Evolutionary conservation across 768 basidiomycete genomes (phyloP), one percentile per base, ranked within the genome.

Genomic region (Boletus barrowsii): DNA sequence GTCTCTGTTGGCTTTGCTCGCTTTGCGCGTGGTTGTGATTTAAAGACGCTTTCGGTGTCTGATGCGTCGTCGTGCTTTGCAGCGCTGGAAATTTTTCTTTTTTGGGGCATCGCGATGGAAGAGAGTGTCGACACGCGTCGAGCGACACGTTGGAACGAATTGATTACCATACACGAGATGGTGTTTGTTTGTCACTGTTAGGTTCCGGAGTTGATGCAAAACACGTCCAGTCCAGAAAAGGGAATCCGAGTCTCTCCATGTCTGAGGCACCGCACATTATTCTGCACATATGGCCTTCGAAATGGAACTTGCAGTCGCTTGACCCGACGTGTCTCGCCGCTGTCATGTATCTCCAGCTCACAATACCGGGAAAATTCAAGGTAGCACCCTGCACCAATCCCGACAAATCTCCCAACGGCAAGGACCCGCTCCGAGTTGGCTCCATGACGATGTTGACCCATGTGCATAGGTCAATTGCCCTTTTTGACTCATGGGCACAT

Each of bases 321-420:
- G 87, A 92, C 52, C 80, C 87, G 0, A 67, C 76, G 15, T 88
- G 83, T 66, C 73, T 89, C 20, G 80, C 83, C 5, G 79, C 88
- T 1, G 70, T 87, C 5, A 69, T 90, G 42, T 85, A 84, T 62
- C 79, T 90, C 26, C 88, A 91, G 64, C 69, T 86, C 22, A 71
- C 80, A 14, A 75, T 87, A 43, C 87, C 90, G 2, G 86, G 84
- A n/a, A 74, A 79, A 61, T 92, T 87, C 68, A 70, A 68, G 17
- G 69, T 92, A 26, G 72, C 74, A 35, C 80, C 84, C 69, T 86
- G 81, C 62, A 76, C 79, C 4, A 82, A 87, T 67, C 84, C 87
- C 10, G 88, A 90, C 72, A 56, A 77, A 20, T 89, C 90, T 45
- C 88, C 90, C 14, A 83, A 76, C 62, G 90, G 90, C 85, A 67